Conservation (phyloP, 1,284 basidiomycete species). For the Leccinum pallidistipes region DNA sequence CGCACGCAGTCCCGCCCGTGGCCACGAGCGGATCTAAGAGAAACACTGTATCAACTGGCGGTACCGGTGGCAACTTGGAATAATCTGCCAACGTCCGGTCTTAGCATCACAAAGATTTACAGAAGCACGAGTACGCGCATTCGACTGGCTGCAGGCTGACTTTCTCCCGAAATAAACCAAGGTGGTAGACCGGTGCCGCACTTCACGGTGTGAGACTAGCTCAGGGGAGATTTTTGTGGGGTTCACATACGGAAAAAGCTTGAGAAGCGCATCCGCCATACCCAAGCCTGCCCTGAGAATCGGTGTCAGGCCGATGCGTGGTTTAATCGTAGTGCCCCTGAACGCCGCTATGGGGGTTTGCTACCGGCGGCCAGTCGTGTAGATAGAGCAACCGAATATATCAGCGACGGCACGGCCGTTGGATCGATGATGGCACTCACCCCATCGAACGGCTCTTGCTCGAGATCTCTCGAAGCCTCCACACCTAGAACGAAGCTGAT, state of each 20-base stretch:
- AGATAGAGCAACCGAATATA: neutral
- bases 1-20: constrained; percentile 90
- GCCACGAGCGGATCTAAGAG: constrained; percentile 92
- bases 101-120: constrained; percentile 3
- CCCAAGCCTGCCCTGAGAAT: constrained; percentile 92
- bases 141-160: constrained; percentile 90
- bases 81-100: constrained; percentile 60
- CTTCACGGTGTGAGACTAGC: constrained; percentile 36
- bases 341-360: constrained; percentile 68
- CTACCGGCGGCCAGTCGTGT: constrained; percentile 35
- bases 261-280: constrained; percentile 87
- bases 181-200: constrained; percentile 83
- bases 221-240: neutral
- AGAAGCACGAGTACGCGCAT: constrained; percentile 49
- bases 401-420: neutral
- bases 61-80: constrained; percentile 82
- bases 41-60: constrained; percentile 81
- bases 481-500: constrained; percentile 74
- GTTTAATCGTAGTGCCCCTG: constrained; percentile 64
- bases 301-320: constrained; percentile 83
- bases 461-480: constrained; percentile 69
- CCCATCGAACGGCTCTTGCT: constrained; percentile 59
- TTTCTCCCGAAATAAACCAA: constrained; percentile 91
- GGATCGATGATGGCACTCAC: constrained; percentile 40
- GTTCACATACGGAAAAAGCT: constrained; percentile 73